Conservation (phyloP, 2,329 filamentous ascomycete species). For the Lomentospora prolificans region DNA sequence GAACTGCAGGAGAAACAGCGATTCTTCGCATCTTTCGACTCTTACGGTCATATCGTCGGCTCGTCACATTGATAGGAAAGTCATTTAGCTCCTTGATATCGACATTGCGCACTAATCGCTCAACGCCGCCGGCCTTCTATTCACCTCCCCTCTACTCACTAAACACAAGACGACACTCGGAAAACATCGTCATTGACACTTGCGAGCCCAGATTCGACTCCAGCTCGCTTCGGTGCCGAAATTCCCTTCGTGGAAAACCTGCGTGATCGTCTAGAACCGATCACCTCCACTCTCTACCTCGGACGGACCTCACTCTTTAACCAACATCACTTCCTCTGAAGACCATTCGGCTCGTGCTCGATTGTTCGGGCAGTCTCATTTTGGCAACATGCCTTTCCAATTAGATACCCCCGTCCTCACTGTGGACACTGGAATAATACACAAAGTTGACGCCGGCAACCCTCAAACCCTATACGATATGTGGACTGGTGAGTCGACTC, state of each 20-base stretch:
- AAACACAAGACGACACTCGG: not conserved
- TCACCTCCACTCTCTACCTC: conserved; percentile 10
- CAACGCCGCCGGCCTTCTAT: conserved; percentile 4
- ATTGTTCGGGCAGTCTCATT: conserved; percentile 22
- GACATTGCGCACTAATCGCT: not conserved
- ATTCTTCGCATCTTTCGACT: not conserved
- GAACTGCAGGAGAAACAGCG: not conserved
- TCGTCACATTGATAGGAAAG: not conserved
- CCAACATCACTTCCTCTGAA: conserved; percentile 11
- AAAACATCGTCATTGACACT: not conserved
- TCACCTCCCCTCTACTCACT: conserved; percentile 3
- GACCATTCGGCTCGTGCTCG: conserved; percentile 19
- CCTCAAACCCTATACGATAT: conserved; percentile 91
- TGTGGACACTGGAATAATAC: conserved; percentile 83
- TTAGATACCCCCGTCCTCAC: conserved; percentile 80
- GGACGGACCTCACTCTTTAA: too few species aligned
- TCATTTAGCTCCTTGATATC: not conserved
- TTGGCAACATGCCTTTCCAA: conserved; percentile 64
- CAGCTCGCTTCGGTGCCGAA: conserved; percentile 1
- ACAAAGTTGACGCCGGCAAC: conserved; percentile 89
- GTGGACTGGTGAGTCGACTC: conserved; percentile 71
- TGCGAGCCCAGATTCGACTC: not conserved
- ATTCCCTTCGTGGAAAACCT: not conserved
- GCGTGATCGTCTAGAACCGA: not conserved
- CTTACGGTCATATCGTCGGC: not conserved